phyloP scores from a whole-genome alignment of 805 yeast genomes.

The Debaryomyces maramus region DNA sequence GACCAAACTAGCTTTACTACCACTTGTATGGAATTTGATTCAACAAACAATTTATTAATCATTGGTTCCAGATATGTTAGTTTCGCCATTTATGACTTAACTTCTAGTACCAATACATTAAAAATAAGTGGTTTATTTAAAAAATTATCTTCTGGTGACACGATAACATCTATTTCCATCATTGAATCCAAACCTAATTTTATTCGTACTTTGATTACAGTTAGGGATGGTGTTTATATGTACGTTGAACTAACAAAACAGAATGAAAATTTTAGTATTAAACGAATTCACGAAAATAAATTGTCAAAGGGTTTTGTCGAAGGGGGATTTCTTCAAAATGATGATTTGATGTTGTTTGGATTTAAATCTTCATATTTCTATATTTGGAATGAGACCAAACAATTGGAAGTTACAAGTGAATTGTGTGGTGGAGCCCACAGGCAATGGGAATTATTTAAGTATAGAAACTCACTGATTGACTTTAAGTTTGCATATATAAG shows the following conservation, averaged over 20 bases:
- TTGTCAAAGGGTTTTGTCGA: conserved; percentile 78
- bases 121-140: conserved; percentile 35
- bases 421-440: conserved; percentile 92
- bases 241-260: conserved; percentile 25
- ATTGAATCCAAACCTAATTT: conserved; percentile 24
- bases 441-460: conserved; percentile 60
- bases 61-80: conserved; percentile 76
- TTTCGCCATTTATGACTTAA: conserved; percentile 53
- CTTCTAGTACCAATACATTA: conserved; percentile 15
- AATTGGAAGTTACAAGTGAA: conserved; percentile 66
- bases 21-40: conserved; percentile 53
- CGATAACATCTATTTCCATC: conserved; percentile 55
- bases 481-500: conserved; percentile 60
- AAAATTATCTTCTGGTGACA: conserved; percentile 63
- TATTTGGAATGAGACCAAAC: conserved; percentile 78
- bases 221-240: conserved; percentile 67
- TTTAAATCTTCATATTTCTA: conserved; percentile 79
- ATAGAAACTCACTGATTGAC: conserved; percentile 16
- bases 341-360: conserved; percentile 64
- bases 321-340: conserved; percentile 52
- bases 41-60: conserved; percentile 40
- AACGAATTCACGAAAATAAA: conserved; percentile 55
- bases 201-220: conserved; percentile 46
- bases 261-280: conserved; percentile 11
- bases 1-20: conserved; percentile 52